Evolutionary conservation across 2,329 filamentous ascomycete species (phyloP).

Genomic region (Colletotrichum kahawae): DNA sequence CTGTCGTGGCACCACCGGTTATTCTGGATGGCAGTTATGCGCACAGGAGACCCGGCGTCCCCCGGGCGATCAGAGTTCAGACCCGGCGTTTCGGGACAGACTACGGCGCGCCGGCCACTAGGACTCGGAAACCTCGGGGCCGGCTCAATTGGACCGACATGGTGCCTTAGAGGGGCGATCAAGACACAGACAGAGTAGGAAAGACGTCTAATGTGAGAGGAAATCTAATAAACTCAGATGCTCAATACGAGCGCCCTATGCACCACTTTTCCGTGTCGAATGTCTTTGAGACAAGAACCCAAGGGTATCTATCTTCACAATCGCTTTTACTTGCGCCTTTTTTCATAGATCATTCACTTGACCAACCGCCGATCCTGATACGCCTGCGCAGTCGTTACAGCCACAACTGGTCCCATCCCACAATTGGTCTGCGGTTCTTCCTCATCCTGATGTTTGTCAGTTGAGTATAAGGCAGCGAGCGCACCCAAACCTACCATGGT

Average conservation of each 20-base stretch:
- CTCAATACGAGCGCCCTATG: background rate
- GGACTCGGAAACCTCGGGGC: background rate
- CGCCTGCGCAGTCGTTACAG: background rate
- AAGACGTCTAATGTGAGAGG: background rate
- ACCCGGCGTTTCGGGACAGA: background rate
- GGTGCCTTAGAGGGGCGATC: background rate
- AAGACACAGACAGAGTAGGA: background rate
- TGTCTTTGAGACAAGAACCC: background rate
- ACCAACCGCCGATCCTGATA: background rate
- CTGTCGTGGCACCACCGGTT: background rate
- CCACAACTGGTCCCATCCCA: background rate
- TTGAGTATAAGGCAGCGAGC: background rate
- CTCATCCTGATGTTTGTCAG: background rate
- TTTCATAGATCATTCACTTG: background rate
- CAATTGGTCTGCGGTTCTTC: background rate
- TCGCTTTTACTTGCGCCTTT: background rate
- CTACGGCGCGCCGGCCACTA: background rate
- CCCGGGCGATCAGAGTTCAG: background rate
- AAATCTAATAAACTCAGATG: background rate
- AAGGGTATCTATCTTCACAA: background rate
- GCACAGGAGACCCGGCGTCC: background rate
- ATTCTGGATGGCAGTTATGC: background rate
- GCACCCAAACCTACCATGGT: background rate
- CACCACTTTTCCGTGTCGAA: background rate
- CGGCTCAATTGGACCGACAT: background rate